phyloP scores from a whole-genome alignment of 2,329 filamentous ascomycete genomes.

The Fusarium sterilihyphosum region DNA sequence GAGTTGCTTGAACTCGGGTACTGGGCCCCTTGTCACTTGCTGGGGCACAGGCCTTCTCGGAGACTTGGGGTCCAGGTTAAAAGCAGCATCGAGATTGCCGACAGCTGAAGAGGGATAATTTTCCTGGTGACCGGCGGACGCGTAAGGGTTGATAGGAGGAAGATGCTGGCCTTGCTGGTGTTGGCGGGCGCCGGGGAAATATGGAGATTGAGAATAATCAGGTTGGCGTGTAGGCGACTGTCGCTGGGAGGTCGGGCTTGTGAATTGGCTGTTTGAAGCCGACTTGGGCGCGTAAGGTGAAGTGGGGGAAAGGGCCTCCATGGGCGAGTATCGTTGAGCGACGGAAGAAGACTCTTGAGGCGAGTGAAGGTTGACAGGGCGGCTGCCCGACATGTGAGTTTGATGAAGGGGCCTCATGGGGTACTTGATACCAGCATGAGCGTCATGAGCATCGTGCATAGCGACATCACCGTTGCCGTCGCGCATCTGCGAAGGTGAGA shows the following conservation, averaged over 20 bases:
- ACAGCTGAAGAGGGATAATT: slow-evolving; percentile 79
- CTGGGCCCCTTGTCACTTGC: slow-evolving; percentile 68
- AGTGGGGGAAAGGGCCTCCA: slow-evolving; percentile 86
- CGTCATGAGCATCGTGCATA: slow-evolving; percentile 88
- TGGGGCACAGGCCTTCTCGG: slow-evolving; percentile 63
- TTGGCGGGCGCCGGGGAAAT: slow-evolving; percentile 56
- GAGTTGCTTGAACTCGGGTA: slow-evolving; percentile 89
- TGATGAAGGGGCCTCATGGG: slow-evolving; percentile 81
- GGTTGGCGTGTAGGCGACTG: slow-evolving; percentile 82
- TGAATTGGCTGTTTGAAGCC: slow-evolving; percentile 67
- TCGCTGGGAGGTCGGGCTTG: slow-evolving; percentile 65
- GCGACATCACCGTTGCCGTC: slow-evolving; percentile 79
- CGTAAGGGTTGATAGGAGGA: slow-evolving; percentile 76
- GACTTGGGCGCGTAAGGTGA: slow-evolving; percentile 78
- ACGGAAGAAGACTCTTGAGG: slow-evolving; percentile 78
- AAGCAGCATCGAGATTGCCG: slow-evolving; percentile 75
- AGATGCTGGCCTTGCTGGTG: slow-evolving; percentile 70
- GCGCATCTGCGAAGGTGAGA: slow-evolving; percentile 67
- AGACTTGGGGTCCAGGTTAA: slow-evolving; percentile 65
- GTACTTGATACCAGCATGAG: slow-evolving; percentile 88
- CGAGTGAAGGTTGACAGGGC: slow-evolving; percentile 73
- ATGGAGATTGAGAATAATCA: slow-evolving; percentile 69
- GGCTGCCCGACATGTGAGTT: slow-evolving; percentile 69
- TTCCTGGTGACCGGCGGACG: slow-evolving; percentile 66
- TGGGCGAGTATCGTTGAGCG: slow-evolving; percentile 93